Evolutionary conservation across 139 green algal species (phyloP).

Genomic region (Pycnococcus provasolii): DNA sequence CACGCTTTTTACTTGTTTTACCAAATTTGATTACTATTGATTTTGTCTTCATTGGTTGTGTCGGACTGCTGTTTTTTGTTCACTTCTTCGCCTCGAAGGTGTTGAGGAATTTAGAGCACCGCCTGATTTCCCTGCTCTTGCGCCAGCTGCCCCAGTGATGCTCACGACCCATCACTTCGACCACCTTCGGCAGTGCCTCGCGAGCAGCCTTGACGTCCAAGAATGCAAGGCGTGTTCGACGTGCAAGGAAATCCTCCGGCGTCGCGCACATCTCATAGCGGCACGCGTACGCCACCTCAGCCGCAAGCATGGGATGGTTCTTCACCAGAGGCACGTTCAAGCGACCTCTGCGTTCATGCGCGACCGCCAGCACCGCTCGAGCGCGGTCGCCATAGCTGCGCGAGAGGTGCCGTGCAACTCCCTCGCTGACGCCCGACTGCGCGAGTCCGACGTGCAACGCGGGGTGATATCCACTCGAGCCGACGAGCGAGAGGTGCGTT

Average conservation of each 20-base stretch:
- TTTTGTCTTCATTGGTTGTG: too few relatives aligned
- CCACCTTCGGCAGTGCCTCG: constrained; percentile 59
- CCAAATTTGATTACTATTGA: too few relatives aligned
- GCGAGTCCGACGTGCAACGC: constrained; percentile 62
- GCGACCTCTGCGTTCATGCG: constrained; percentile 39
- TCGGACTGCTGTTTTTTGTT: too few relatives aligned
- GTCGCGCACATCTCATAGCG: constrained; percentile 78
- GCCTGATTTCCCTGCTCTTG: constrained; percentile 35
- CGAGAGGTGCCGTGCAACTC: constrained; percentile 36
- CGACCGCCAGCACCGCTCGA: constrained; percentile 50
- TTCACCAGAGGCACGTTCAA: constrained; percentile 53
- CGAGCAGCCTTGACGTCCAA: constrained; percentile 65
- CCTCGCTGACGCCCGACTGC: constrained; percentile 38
- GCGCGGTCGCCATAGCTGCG: constrained; percentile 77
- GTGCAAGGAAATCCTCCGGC: constrained; percentile 80
- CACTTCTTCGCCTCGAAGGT: too few relatives aligned
- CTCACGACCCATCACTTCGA: constrained; percentile 60
- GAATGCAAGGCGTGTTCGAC: constrained; percentile 85
- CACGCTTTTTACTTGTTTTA: too few relatives aligned
- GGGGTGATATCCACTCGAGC: constrained; percentile 49
- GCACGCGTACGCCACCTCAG: constrained; percentile 63
- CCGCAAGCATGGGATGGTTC: constrained; percentile 82
- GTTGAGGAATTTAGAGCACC: neutral
- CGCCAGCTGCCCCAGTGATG: constrained; percentile 46
- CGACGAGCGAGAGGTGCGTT: constrained; percentile 51